These are phyloP conservation scores for Solanum hybrid DNA, from an alignment of 305 asterid genomes.

Conservation along the genomic window DNA sequence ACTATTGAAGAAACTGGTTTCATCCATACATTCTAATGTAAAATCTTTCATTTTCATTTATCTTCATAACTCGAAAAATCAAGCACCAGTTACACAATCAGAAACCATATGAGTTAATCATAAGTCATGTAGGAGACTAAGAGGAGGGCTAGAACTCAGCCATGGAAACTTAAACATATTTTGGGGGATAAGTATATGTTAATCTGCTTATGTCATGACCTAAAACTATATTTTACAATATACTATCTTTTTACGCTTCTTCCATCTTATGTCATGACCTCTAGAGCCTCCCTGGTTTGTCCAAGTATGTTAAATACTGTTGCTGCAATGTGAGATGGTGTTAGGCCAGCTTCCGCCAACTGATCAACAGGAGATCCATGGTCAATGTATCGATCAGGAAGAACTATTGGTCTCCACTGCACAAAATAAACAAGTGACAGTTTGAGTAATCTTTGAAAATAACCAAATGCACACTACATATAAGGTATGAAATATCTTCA, in stretches of 20 bases:
- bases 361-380: constrained; percentile 87
- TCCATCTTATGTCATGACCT: constrained; percentile 45
- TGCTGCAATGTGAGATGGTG: constrained; percentile 76
- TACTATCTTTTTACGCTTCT: constrained; percentile 9
- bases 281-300: constrained; percentile 62
- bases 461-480: neutral
- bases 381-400: constrained; percentile 85
- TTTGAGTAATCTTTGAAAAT: neutral
- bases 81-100: neutral
- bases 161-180: neutral
- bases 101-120: neutral
- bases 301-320: constrained; percentile 68
- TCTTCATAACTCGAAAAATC: neutral
- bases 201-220: constrained; percentile 6
- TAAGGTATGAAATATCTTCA: neutral
- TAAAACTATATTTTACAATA: constrained; percentile 18
- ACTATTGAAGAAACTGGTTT: neutral
- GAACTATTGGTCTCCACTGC: constrained; percentile 99
- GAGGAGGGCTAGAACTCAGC: neutral
- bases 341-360: constrained; percentile 58
- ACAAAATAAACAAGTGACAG: constrained; percentile 3
- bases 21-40: neutral
- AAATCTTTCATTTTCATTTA: neutral
- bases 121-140: neutral
- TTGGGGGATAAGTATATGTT: neutral